Evolutionary conservation across 257 asterid species (phyloP), one percentile per base, ranked within the genome.

Genomic region (Solanum sejunctum): DNA sequence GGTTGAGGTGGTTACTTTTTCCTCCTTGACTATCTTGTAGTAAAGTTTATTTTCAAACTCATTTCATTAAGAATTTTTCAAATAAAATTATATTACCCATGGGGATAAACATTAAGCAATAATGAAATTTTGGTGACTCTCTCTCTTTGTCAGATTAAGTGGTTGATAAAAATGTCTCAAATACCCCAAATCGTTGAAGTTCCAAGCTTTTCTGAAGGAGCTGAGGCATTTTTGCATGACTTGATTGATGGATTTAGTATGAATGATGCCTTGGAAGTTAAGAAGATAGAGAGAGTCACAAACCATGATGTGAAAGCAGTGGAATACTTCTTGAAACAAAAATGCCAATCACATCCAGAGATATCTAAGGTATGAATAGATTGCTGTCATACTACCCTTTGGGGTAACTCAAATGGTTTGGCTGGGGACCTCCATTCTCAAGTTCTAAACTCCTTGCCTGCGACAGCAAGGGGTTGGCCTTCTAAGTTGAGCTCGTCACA

Each of bases 161-260:
- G 99, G 99, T 82, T 94, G 93, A 81, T 94, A 86, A 95, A 94
- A 88, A 94, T 95, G 72, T 94, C 99, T 28, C 89, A 92, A 89
- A 89, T 91, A 61, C 85, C 94, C 43, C 97, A 89, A 84, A 86
- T 95, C 80, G 73, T 88, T 71, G 99, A 95, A 88, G 99, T 94
- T 79, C 97, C 97, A 32, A 88, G 85, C 32, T 95, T 95, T 88
- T 91, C 97, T 69, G 81, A 58, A 80, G 97, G 91, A 60, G 95
- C 98, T 21, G 90, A 90, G 87, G 81, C 89, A 70, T 95, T 43
- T 91, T 93, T 95, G 80, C 88, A 89, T 75, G 85, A 88, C 70
- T 70, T 94, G 86, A 85, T 89, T 23, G 93, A 94, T 81, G 91
- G 87, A 81, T 95, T 95, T 87, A 89, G 86, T 84, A 71, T 72